Percentiles rank a stretch among this genome's conserved stretches.
Conservation (phyloP, 1,139 yeast species). For the Debaryomyces subglobosus region DNA sequence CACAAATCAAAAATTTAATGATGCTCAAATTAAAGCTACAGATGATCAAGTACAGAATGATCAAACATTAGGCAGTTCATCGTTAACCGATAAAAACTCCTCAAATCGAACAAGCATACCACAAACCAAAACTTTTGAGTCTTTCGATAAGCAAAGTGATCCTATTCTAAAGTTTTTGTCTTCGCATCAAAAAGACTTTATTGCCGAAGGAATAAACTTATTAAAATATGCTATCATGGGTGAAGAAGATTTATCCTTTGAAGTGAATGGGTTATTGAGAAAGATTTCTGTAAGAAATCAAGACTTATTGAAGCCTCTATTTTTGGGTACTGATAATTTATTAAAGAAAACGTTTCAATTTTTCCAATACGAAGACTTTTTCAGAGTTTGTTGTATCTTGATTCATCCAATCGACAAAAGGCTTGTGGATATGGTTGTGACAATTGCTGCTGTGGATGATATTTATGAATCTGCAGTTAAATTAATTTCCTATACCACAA, state of each 20-base stretch:
- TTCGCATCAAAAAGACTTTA: conserved; percentile 30
- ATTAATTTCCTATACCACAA: conserved; percentile 34
- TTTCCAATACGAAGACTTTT: conserved; percentile 37
- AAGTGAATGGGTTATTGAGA: conserved; percentile 24
- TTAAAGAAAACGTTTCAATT: conserved; percentile 27
- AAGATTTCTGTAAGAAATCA: conserved; percentile 36
- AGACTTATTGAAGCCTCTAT: conserved; percentile 31
- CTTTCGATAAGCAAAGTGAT: conserved; percentile 33
- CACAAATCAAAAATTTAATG: neutral
- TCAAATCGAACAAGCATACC: neutral
- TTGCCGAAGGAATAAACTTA: conserved; percentile 40
- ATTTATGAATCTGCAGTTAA: conserved; percentile 32
- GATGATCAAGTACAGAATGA: neutral
- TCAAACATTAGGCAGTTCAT: neutral
- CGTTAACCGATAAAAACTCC: neutral
- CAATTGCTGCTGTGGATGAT: conserved; percentile 29
- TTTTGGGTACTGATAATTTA: conserved; percentile 29
- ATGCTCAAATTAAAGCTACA: neutral
- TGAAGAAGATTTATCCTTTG: conserved; percentile 36
- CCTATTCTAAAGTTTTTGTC: conserved; percentile 41
- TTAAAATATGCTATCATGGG: conserved; percentile 43
- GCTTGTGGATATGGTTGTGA: conserved; percentile 25
- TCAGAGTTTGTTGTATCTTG: conserved; percentile 37
- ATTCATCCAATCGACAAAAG: conserved; percentile 27
- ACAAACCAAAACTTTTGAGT: neutral